Conservation (phyloP, 768 basidiomycete species). For the Tricholoma sp. region DNA sequence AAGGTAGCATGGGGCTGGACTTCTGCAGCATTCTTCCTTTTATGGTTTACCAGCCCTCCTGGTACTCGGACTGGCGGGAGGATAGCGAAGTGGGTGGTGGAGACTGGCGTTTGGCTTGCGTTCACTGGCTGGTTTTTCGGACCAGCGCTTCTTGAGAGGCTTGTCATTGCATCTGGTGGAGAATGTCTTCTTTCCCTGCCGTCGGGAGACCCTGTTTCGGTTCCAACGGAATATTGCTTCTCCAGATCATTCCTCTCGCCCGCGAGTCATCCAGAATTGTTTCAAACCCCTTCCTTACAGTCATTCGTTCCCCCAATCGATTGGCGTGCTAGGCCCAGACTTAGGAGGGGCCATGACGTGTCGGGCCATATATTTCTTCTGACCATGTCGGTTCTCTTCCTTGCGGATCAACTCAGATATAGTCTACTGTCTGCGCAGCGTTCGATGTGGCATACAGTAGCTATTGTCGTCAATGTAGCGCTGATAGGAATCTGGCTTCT, state of each 20-base stretch:
- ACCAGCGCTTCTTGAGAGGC: constrained; percentile 65
- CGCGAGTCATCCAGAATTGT: constrained; percentile 58
- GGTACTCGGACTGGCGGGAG: constrained; percentile 36
- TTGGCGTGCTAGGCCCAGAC: constrained; percentile 51
- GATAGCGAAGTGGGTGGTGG: constrained; percentile 48
- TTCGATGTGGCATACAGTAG: constrained; percentile 40
- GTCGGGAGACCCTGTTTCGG: constrained; percentile 42
- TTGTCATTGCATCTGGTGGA: constrained; percentile 64
- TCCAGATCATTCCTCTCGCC: constrained; percentile 47
- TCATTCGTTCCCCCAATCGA: constrained; percentile 32
- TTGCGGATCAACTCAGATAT: constrained; percentile 66
- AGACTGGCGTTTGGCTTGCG: constrained; percentile 62
- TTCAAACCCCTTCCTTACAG: constrained; percentile 32
- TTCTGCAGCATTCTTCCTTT: constrained; percentile 53
- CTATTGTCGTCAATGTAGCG: constrained; percentile 38
- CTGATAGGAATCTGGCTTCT: constrained; percentile 66
- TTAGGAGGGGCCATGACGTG: constrained; percentile 84
- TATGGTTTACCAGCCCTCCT: constrained; percentile 54
- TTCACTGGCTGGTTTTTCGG: constrained; percentile 91
- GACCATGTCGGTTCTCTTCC: constrained; percentile 71
- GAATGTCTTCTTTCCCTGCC: constrained; percentile 69
- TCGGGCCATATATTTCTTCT: constrained; percentile 93
- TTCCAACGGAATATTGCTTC: constrained; percentile 58
- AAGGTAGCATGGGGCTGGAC: constrained; percentile 95
- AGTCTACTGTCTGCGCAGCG: constrained; percentile 41